These are phyloP conservation scores for Uronychia binucleata DNA, from an alignment of 73 alveolate species.

Conservation along the genomic window DNA sequence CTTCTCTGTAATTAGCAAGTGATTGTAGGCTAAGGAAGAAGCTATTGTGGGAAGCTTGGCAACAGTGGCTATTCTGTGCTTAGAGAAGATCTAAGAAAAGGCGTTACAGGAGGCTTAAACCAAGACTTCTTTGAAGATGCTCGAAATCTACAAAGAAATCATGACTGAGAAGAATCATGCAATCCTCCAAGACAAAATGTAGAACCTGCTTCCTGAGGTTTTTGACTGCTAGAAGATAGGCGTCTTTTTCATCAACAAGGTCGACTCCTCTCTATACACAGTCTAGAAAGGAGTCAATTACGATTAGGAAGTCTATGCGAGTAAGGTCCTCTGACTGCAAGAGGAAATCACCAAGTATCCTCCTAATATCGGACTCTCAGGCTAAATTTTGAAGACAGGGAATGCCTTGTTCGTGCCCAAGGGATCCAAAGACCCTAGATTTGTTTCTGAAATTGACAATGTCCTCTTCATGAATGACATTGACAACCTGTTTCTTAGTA, in stretches of 20 bases:
- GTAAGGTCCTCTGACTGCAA: not conserved
- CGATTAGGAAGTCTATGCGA: not conserved
- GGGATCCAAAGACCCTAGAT: not conserved
- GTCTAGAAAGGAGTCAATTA: not conserved
- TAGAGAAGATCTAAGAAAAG: not conserved
- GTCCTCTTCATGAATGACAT: not conserved
- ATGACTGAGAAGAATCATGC: not conserved
- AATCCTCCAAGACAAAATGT: not conserved
- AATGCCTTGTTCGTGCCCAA: not conserved
- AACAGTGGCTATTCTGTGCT: not conserved
- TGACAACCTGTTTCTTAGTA: not conserved
- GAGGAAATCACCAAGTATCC: not conserved
- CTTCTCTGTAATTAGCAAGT: too few relatives aligned
- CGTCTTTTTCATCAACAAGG: not conserved
- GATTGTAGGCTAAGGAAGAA: not conserved
- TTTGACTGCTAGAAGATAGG: not conserved
- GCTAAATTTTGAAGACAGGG: not conserved
- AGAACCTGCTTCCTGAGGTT: not conserved
- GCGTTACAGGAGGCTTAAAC: not conserved
- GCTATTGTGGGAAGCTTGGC: not conserved
- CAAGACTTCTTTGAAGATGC: not conserved
- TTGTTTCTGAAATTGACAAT: not conserved
- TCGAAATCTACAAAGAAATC: not conserved
- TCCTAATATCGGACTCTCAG: not conserved
- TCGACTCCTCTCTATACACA: not conserved